Conservation (phyloP, 306 rosid genomes). For the Lagenaria siceraria region DNA sequence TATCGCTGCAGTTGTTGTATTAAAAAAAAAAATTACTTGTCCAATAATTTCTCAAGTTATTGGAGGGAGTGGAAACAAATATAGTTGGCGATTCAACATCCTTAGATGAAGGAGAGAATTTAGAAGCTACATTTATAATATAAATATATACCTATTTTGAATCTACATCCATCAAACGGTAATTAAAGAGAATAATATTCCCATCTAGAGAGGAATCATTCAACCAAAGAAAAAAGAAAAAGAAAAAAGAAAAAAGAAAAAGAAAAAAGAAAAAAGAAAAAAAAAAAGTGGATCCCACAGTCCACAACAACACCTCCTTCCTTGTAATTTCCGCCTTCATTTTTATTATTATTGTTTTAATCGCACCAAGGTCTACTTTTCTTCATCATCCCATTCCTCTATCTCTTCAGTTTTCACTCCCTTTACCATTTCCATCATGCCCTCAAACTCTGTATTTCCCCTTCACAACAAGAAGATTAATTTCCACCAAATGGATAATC, state of each 20-base stretch:
- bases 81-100: no score
- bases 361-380: neutral
- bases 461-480: slow-evolving; percentile 9
- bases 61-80: no score
- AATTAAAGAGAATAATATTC: neutral
- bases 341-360: neutral
- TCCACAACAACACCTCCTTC: slow-evolving; percentile 2
- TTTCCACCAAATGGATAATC: slow-evolving; percentile 9
- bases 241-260: no score
- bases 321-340: slow-evolving; percentile 21
- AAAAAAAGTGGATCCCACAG: slow-evolving; percentile 13
- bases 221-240: no score
- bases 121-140: no score
- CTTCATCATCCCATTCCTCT: neutral
- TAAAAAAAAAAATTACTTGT: no score
- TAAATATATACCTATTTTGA: no score
- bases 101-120: no score
- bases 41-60: no score
- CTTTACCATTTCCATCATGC: slow-evolving; percentile 6
- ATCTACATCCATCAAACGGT: no score
- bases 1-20: no score
- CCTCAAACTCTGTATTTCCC: slow-evolving; percentile 3
- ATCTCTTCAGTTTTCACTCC: neutral
- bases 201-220: neutral
- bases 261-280: no score